Conservation (phyloP, 225 moss, liverwort and hornwort genomes). For the Bryum argenteum region DNA sequence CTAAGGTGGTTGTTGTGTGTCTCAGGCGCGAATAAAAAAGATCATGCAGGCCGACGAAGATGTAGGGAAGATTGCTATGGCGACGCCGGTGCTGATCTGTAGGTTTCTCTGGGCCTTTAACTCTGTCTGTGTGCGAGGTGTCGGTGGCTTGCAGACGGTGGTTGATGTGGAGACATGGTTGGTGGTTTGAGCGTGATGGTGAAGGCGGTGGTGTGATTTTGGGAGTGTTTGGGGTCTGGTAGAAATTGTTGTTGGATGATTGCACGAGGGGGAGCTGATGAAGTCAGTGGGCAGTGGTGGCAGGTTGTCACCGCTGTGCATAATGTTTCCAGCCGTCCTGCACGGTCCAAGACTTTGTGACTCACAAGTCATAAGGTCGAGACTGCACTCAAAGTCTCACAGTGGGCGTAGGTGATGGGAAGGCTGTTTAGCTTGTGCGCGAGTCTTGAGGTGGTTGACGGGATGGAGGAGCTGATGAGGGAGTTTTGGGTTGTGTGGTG, state of each 20-base stretch:
- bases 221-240: slow-evolving; percentile 15
- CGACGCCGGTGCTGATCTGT: slow-evolving; percentile 98
- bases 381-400: slow-evolving; percentile 50
- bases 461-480: slow-evolving; percentile 1
- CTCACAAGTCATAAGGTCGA: slow-evolving; percentile 60
- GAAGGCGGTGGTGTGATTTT: slow-evolving; percentile 17
- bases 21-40: slow-evolving; percentile 98
- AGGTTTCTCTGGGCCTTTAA: slow-evolving; percentile 40
- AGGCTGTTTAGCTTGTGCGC: slow-evolving; percentile 21
- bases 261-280: slow-evolving; percentile 47
- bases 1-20: slow-evolving; percentile 23
- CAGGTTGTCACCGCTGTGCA: slow-evolving; percentile 67
- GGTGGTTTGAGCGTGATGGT: slow-evolving; percentile 6
- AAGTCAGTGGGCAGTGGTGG: slow-evolving; percentile 65
- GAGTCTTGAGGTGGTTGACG: slow-evolving; percentile 17
- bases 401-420: slow-evolving; percentile 34
- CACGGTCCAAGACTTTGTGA: slow-evolving; percentile 69
- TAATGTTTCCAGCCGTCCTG: slow-evolving; percentile 54
- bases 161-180: slow-evolving; percentile 22
- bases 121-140: slow-evolving; percentile 6
- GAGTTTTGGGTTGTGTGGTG: slow-evolving; percentile 22
- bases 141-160: slow-evolving; percentile 15
- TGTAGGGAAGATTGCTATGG: slow-evolving; percentile 99
- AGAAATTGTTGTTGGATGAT: slow-evolving; percentile 32
- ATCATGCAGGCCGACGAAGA: slow-evolving; percentile 99